phyloP scores from a whole-genome alignment of 805 yeast genomes.

The Candida tallmaniae region DNA sequence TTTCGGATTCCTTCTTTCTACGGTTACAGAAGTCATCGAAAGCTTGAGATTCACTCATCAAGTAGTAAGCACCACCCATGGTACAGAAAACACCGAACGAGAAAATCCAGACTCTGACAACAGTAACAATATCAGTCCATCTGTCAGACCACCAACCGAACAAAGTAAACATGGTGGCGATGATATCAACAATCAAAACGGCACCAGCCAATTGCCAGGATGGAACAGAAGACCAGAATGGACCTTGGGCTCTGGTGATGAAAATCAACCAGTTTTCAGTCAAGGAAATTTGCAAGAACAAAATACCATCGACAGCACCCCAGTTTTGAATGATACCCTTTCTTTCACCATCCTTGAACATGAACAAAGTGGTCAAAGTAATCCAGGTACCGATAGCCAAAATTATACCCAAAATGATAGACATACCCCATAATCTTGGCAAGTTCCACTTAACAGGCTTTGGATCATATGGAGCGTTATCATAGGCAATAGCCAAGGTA shows the following conservation, averaged over 20 bases:
- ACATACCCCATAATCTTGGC: slow-evolving; percentile 97
- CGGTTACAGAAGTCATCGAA: slow-evolving; percentile 86
- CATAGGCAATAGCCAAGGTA: slow-evolving; percentile 94
- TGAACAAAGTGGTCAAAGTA: slow-evolving; percentile 89
- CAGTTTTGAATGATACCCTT: slow-evolving; percentile 89
- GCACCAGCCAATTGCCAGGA: slow-evolving; percentile 97
- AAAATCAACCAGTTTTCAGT: slow-evolving; percentile 97
- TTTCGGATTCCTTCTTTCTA: slow-evolving; percentile 53
- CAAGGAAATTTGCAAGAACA: slow-evolving; percentile 89
- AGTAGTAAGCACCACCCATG: slow-evolving; percentile 94
- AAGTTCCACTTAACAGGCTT: slow-evolving; percentile 94
- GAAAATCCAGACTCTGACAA: slow-evolving; percentile 91
- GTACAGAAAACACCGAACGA: slow-evolving; percentile 96
- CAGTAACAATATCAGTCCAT: slow-evolving; percentile 95
- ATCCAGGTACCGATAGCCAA: slow-evolving; percentile 94
- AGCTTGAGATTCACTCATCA: slow-evolving; percentile 77
- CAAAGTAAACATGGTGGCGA: slow-evolving; percentile 87
- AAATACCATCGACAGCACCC: slow-evolving; percentile 89
- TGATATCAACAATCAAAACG: slow-evolving; percentile 81
- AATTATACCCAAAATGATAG: slow-evolving; percentile 77
- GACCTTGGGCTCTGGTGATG: slow-evolving; percentile 96
- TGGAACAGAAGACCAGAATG: slow-evolving; percentile 96
- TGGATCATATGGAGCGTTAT: slow-evolving; percentile 93
- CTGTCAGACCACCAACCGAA: slow-evolving; percentile 98
- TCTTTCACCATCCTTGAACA: slow-evolving; percentile 56